Base-by-base conservation (phyloP, 2,329 filamentous ascomycete genomes). In the Uncinocarpus reesii region DNA sequence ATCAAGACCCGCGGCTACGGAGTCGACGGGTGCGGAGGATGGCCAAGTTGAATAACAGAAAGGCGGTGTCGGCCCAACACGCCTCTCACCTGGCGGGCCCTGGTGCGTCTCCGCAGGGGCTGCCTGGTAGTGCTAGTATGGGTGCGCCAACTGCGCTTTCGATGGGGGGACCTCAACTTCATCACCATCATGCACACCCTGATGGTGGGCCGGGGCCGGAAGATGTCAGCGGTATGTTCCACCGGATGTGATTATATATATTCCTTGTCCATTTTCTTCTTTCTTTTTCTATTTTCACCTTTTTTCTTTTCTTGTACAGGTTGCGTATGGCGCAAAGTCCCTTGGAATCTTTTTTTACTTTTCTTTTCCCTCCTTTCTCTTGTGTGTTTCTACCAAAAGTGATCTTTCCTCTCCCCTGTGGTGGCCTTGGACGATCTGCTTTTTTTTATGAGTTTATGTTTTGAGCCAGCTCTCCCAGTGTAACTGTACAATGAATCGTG, bases 141-240 rank as follows among this genome's bases (percentile, higher is more conserved):
- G 26, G 61, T 63, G 23, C 61, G 61, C 32, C 66, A 67, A 71
- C 74, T 56, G 76, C 73, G 65, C 80, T 90, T 75, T 75, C 73
- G 65, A 84, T 89, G 79, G 79, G 81, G 58, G 73, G 72, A 47
- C 69, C 73, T 49, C 77, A 78, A 64, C 70, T 81, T 61, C 86
- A 92, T 69, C 88, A 87, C 67, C 80, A 88, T 67, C 80, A 86
- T 63, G 75, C 76, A 54, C 81, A 84, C 61, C 74, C 76, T 51
- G 83, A 85, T 64, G 82, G 79, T 63, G 61, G 65, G 59, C 78
- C 42, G 32, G 34, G 79, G 64, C 76, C 78, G 68, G 80, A 78
- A 66, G 84, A 89, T 63, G 77, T 92, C 79, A 88, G 88, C 81
- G 88, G 88, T 94, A 95, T 93, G 88, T 95, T 89, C 76, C 83